Evolutionary conservation across 331 rosid genomes (phyloP).

Genomic region (Spiraea crenata): DNA sequence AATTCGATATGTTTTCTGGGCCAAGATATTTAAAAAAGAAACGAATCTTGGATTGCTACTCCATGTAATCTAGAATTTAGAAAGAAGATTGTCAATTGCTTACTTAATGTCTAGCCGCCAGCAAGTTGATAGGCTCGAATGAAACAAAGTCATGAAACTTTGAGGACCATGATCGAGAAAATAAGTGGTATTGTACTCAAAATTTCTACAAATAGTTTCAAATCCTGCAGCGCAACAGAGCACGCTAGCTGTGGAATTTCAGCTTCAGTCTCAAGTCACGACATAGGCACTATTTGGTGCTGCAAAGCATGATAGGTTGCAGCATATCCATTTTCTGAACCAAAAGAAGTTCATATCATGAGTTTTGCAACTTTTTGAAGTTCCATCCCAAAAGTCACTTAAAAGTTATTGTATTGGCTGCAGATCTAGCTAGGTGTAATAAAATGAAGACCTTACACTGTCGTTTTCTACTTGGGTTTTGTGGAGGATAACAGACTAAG

Average conservation of each 20-base stretch:
- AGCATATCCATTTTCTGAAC: too few relatives aligned
- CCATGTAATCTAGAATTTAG: too few relatives aligned
- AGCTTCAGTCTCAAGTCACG: too few relatives aligned
- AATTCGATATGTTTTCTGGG: background rate
- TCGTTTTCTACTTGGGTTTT: background rate
- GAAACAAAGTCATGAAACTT: background rate
- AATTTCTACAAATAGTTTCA: too few relatives aligned
- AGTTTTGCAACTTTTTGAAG: too few relatives aligned
- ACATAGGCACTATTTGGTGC: too few relatives aligned
- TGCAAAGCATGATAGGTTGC: too few relatives aligned
- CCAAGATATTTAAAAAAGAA: background rate
- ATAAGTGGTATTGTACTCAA: background rate
- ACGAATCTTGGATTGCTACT: background rate
- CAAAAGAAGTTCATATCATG: too few relatives aligned
- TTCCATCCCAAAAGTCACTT: too few relatives aligned
- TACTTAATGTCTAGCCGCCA: background rate
- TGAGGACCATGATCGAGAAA: background rate
- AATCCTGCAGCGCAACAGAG: too few relatives aligned
- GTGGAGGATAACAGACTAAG: background rate
- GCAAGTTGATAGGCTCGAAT: background rate
- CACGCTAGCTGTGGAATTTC: too few relatives aligned
- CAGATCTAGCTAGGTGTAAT: too few relatives aligned
- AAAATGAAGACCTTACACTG: background rate
- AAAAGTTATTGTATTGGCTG: background rate
- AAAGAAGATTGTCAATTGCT: background rate